Evolutionary conservation across 176 grass and related monocot genomes (phyloP).

Genomic region (Themeda triandra): DNA sequence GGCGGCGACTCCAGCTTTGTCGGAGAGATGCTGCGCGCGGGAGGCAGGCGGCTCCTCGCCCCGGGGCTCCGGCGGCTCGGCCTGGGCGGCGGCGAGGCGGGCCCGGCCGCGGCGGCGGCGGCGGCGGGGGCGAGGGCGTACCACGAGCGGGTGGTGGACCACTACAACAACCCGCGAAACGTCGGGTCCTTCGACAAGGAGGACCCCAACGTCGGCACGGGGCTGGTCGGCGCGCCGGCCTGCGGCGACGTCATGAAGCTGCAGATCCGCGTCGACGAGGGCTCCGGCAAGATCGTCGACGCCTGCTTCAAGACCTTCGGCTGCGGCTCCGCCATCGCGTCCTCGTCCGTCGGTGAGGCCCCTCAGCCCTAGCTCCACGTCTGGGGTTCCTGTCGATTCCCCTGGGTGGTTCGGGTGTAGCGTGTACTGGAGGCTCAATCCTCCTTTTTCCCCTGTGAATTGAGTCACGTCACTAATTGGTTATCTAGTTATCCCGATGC

Average conservation of each 20-base stretch:
- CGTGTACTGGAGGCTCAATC: neutral
- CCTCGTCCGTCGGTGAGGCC: slow-evolving; percentile 80
- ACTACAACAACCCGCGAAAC: slow-evolving; percentile 98
- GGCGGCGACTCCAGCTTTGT: slow-evolving; percentile 16
- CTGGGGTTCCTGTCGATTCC: neutral
- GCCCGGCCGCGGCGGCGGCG: slow-evolving; percentile 2
- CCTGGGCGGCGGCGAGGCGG: neutral
- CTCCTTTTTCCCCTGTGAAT: neutral
- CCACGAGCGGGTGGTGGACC: slow-evolving; percentile 98
- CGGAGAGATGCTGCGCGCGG: slow-evolving; percentile 52
- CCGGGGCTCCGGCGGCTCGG: slow-evolving; percentile 35
- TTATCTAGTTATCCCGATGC: neutral
- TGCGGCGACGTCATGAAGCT: slow-evolving; percentile 99
- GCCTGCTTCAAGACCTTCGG: slow-evolving; percentile 99
- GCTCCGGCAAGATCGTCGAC: slow-evolving; percentile 84
- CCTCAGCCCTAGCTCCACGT: neutral
- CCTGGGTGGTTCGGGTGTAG: neutral
- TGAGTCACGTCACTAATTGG: neutral
- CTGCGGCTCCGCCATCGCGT: slow-evolving; percentile 94
- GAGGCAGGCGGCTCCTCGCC: slow-evolving; percentile 40
- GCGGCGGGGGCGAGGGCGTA: slow-evolving; percentile 46
- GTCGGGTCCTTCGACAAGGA: slow-evolving; percentile 93
- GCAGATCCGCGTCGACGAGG: slow-evolving; percentile 89
- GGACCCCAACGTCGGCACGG: slow-evolving; percentile 86
- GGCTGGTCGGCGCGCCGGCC: slow-evolving; percentile 90